Base-by-base conservation (phyloP, 106 monocot species). In the Posidonia australis region DNA sequence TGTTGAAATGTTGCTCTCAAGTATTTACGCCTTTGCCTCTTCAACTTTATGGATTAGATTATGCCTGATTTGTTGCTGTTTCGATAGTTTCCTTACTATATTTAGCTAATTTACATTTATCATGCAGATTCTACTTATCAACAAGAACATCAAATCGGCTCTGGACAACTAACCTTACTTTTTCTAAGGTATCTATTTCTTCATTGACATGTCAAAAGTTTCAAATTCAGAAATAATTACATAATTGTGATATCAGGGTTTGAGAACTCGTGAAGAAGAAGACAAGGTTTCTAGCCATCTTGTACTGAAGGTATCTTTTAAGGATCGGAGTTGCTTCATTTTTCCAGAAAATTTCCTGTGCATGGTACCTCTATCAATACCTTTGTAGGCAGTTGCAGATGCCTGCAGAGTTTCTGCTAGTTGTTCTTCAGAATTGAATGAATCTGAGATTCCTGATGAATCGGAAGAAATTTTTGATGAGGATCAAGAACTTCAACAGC, bases 231-330 rank as follows among this genome's bases (percentile, higher is more conserved):
- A 55, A 24, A 26, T 55, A 26, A 26, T 25, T 25, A 26, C 6
- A 24, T 31, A 16, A 17, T 46, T 64, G 21, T 77, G 48, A 1
- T 47, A 18, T 24, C 69, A 90, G 93, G 93, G 84, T 64, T 58
- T 86, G 58, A 74, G 93, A 17, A 79, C 76, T 67, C 79, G 89
- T 46, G 86, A 94, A 76, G 86, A 94, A 80, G 93, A 94, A 82
- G 93, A 94, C 60, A 86, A 44, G 63, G 36, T 86, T 74, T 89
- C 89, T 45, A 86, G 93, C 71, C 82, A 84, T 10, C 66, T 79
- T 53, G 64, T 94, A 36, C 54, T 94, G 20, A 89, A 89, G 93
- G 93, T 89, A 79, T 46, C 20, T 58, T 36, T 7, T 21, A 13
- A 31, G 12, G 43, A 28, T 58, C 29, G 9, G 51, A 66, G 10